Base-by-base conservation (phyloP, 352 stramenopile genomes). In the Globisporangium recalcitrans region DNA sequence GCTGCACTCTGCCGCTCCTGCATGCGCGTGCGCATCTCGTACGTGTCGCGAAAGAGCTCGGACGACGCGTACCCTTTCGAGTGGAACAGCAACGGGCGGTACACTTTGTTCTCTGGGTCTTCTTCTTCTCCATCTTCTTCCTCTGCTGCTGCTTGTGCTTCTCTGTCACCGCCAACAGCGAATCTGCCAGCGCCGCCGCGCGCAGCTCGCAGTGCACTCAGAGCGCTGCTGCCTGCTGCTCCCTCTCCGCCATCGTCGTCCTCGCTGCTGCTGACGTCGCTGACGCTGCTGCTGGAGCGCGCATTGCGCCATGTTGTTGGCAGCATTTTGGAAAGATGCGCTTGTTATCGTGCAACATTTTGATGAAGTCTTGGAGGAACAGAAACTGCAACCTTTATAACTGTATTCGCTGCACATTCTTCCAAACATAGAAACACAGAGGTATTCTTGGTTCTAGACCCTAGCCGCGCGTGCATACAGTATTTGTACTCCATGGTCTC, bases 51-150 rank as follows among this genome's bases (percentile, higher is more conserved):
- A 64, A 82, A 91, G 32, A 95, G 74, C 62, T 90, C 82, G 1
- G 85, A 95, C 7, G 81, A 91, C 58, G 83, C 80, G 52, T 95
- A 95, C 9, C 81, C 85, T 26, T 73, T 85, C 24, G 85, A 90
- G 22, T 88, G 67, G 71, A 94, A 94, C 31, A 94, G 70, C 52
- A 94, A 64, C 21, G 85, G 85, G 1, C 82, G 81, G 31, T 94
- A 90, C n/a, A 94, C 82, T 40, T 70, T 73, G 61, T 74, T 61
- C 32, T 79, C 72, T 14, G 60, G 60, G 44, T 88, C 73, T 27
- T 65, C 67, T 2, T 74, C 69, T 1, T 59, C 65, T 14, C 16
- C 48, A 16, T 38, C 6, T 19, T 44, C 42, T 29, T 21, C 34
- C 11, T 49, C 19, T n/a, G 24, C 19, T 27, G 14, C 58, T 21